These are phyloP conservation scores for Laguncularia racemosa DNA, from an alignment of 345 rosid species.

Conservation along the genomic window DNA sequence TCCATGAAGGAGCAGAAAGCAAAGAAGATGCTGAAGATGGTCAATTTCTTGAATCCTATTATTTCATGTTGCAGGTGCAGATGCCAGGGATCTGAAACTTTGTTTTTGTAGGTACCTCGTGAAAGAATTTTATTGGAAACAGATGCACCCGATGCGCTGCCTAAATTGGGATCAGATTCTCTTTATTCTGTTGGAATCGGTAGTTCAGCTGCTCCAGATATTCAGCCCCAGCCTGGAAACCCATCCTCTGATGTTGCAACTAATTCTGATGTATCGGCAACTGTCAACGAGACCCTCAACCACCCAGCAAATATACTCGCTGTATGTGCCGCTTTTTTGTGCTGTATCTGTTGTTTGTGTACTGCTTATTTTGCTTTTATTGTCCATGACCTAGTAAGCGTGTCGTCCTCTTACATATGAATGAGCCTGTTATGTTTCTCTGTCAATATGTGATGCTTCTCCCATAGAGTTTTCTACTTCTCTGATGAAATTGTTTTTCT, in stretches of 20 bases:
- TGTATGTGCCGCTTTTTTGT: constrained; percentile 23
- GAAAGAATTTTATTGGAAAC: constrained; percentile 85
- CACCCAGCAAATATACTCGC: constrained; percentile 80
- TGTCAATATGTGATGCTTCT: too few relatives aligned
- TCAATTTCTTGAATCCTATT: constrained; percentile 15
- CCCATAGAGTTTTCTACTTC: too few relatives aligned
- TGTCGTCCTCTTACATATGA: too few relatives aligned
- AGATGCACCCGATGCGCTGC: constrained; percentile 94
- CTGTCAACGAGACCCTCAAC: constrained; percentile 41
- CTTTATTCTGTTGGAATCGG: constrained; percentile 44
- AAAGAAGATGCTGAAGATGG: constrained; percentile 63
- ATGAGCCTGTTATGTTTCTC: too few relatives aligned
- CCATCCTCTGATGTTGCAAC: constrained; percentile 18
- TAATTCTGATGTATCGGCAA: constrained; percentile 29
- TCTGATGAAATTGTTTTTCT: too few relatives aligned
- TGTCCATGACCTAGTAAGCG: too few relatives aligned
- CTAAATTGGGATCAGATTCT: constrained; percentile 32
- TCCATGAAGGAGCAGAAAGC: constrained; percentile 69
- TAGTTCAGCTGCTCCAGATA: constrained; percentile 30
- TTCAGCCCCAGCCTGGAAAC: constrained; percentile 15
- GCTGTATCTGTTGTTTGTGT: neutral
- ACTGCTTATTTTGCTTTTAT: too few relatives aligned
- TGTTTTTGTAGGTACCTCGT: constrained; percentile 51
- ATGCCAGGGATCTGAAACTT: neutral
- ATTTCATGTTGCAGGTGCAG: constrained; percentile 4